phyloP scores from a whole-genome alignment of 2,329 filamentous ascomycete species.

The Sporothrix pseudoabietina region DNA sequence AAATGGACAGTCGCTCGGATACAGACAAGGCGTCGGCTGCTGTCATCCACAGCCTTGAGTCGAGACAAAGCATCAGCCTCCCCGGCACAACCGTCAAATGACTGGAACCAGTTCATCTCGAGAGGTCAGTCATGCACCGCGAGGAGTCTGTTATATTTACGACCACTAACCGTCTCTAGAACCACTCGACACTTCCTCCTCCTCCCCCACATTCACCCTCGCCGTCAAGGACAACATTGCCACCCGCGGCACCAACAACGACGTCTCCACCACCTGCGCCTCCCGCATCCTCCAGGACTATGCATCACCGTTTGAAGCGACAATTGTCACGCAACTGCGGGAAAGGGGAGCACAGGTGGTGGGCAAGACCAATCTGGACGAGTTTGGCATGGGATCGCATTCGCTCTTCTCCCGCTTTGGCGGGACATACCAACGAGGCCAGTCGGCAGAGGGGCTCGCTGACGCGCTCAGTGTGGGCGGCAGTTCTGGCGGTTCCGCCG shows the following conservation, averaged over 20 bases:
- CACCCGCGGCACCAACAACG: slow-evolving; percentile 51
- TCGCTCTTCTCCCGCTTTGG: slow-evolving; percentile 39
- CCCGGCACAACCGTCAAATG: background rate
- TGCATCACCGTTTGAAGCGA: slow-evolving; percentile 76
- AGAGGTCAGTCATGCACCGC: background rate
- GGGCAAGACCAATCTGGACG: slow-evolving; percentile 90
- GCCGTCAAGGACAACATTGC: slow-evolving; percentile 78
- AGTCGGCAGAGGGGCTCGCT: background rate
- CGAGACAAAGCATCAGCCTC: background rate
- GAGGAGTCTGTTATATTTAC: background rate
- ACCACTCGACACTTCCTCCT: background rate
- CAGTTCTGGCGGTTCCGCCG: slow-evolving; percentile 90
- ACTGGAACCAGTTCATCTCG: slow-evolving; percentile 36
- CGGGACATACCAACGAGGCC: slow-evolving; percentile 30
- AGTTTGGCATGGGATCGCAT: slow-evolving; percentile 48
- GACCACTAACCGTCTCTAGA: background rate
- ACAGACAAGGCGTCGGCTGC: background rate
- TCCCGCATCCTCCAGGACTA: slow-evolving; percentile 71
- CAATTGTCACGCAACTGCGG: slow-evolving; percentile 69
- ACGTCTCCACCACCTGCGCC: slow-evolving; percentile 74
- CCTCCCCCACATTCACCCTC: slow-evolving; percentile 45
- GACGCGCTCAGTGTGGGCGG: slow-evolving; percentile 62
- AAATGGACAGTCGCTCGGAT: background rate
- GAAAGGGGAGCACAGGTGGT: slow-evolving; percentile 62
- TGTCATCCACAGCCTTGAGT: background rate